phyloP scores from a whole-genome alignment of 129 eudicot species.

The Artemisia argyi region DNA sequence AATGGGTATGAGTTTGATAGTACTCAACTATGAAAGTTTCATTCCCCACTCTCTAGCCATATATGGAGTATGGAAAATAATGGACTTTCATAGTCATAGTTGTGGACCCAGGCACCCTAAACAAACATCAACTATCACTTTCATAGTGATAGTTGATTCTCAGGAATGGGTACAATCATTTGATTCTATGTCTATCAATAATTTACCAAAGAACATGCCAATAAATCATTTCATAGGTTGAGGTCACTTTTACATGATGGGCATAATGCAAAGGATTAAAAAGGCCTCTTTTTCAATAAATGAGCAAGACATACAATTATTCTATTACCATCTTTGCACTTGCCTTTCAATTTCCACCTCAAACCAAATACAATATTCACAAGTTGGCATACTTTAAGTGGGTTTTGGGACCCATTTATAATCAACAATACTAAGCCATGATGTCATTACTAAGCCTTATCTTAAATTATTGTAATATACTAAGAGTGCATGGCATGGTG shows the following conservation, averaged over 20 bases:
- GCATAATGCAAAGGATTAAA: constrained; percentile 30
- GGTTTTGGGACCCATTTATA: constrained; percentile 37
- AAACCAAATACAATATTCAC: constrained; percentile 31
- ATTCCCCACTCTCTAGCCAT: too few relatives aligned
- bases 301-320: constrained; percentile 27
- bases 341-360: constrained; percentile 42
- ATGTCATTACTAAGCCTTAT: constrained; percentile 37
- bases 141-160: too few relatives aligned
- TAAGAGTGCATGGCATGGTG: too few relatives aligned
- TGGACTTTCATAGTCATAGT: too few relatives aligned
- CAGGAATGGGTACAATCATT: too few relatives aligned
- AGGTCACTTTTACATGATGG: constrained; percentile 22
- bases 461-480: constrained; percentile 20
- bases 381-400: constrained; percentile 34
- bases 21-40: too few relatives aligned
- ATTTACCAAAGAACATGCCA: constrained; percentile 17
- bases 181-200: constrained; percentile 12
- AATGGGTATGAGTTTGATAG: too few relatives aligned
- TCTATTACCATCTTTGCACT: constrained; percentile 28
- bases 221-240: background rate
- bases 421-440: constrained; percentile 42
- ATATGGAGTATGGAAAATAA: too few relatives aligned
- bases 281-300: constrained; percentile 22
- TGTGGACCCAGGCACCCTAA: too few relatives aligned
- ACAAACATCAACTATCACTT: too few relatives aligned